Evolutionary conservation across 2,329 filamentous ascomycete species (phyloP), one percentile per base, ranked within the genome.

Genomic region (Clarireedia sp.): DNA sequence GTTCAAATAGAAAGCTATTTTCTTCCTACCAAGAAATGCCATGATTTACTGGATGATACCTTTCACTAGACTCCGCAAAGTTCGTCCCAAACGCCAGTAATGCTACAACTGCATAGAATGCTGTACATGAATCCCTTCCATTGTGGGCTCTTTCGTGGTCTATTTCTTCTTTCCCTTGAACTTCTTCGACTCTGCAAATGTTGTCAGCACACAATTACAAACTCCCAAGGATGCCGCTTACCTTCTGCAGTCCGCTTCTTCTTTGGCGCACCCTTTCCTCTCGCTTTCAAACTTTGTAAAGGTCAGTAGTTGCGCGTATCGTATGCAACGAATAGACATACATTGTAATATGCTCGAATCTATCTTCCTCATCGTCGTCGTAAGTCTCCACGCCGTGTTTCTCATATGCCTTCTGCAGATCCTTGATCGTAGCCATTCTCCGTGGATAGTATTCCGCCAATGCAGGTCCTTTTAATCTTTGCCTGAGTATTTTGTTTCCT

Each of bases 401-500:
- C 4, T 49, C 38, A 43, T 70, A 78, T 17, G 75, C 77, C 59
- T 81, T 81, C 68, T 86, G 83, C 59, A 96, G 71, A 62, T 95
- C 89, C 63, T 81, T 79, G 59, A 95, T 80, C 0, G 77, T 69
- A 5, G 68, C 70, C n/a, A 70, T 67, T 59, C 79, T 86, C 62
- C 85, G 83, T 2, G 94, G 94, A 70, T 99, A 99, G 78, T 96
- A 99, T 56, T 89, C 79, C 40, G 85, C 87, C 61, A 96, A 74
- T 0, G 87, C 75, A 29, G 90, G 89, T n/a, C 94, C 94, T 67
- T 81, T 83, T 60, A 97, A 77, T 67, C 91, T 84, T 71, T 96
- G 88, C 67, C 91, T 89, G 58, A 99, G 78, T 70, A 99, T 78
- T 73, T 94, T 95, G 75, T 94, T 96, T 67, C 94, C 94, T 64